Conservation (phyloP, 305 asterid species). For the Withania somnifera region DNA sequence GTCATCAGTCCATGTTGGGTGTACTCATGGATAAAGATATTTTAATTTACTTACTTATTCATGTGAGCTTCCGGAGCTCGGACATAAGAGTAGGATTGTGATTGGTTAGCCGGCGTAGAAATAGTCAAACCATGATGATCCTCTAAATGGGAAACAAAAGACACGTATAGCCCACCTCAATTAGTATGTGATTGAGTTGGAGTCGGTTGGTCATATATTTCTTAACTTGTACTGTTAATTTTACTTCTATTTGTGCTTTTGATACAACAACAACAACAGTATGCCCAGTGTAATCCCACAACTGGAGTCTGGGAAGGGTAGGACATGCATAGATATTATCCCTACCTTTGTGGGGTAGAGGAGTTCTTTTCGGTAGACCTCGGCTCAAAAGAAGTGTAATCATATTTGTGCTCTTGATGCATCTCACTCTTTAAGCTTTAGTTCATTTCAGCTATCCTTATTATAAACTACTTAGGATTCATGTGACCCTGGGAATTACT, state of each 20-base stretch:
- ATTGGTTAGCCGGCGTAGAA: background rate
- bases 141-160: background rate
- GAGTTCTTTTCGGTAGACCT: too few relatives aligned
- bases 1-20: background rate
- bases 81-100: background rate
- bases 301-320: background rate
- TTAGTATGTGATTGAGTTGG: background rate
- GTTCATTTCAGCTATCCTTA: too few relatives aligned
- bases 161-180: background rate
- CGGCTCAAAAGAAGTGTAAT: too few relatives aligned
- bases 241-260: background rate
- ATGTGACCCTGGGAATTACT: slow-evolving; percentile 63
- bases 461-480: slow-evolving; percentile 45
- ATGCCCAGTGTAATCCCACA: too few relatives aligned
- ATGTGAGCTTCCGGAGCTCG: background rate
- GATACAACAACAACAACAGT: too few relatives aligned
- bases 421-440: background rate
- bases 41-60: background rate
- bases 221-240: background rate
- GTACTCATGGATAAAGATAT: background rate
- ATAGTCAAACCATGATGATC: background rate
- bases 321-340: background rate
- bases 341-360: too few relatives aligned
- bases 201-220: background rate
- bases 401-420: background rate